Base-by-base conservation (phyloP, 345 rosid species). In the Turnera subulata region DNA sequence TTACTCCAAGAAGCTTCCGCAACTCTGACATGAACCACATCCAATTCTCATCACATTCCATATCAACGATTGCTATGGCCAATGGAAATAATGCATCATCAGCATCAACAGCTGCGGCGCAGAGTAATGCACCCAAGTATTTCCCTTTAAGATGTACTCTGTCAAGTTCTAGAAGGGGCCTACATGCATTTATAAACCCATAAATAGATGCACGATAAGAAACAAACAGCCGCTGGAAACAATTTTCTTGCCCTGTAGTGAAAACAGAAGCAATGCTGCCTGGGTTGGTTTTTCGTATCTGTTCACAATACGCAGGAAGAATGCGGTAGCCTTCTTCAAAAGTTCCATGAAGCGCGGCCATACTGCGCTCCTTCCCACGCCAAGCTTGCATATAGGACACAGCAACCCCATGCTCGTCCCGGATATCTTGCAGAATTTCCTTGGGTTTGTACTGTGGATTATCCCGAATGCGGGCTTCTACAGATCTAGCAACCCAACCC, bases 351-450 rank as follows among this genome's bases (percentile, higher is more conserved):
- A 93, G 99, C 15, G 99, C 90, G 46, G 99, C 99, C 99, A 93
- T 93, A 73, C 95, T 84, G 15, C 99, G 86, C 73, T 93, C 99
- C 74, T 93, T 93, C 65, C 99, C 99, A 1, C 99, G 99, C 99
- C 99, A 93, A 50, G 99, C 99, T 73, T 93, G 99, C 99, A 93
- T 93, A 67, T 93, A 93, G 60, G 99, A 93, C 51, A 93, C 99
- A 2, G 94, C 92, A 75, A 93, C 99, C 20, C 99, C 99, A 72
- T 93, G 99, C 71, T 81, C 81, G 44, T 93, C 97, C 5, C 92
- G 84, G 63, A 93, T 93, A 57, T 88, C 97, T 72, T 93, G 96
- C 73, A 93, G 75, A 46, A 93, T 93, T 76, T 93, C 92, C 63
- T 90, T 90, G 0, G 99, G 99, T 68, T 90, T 93, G 71, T 81